Base-by-base conservation (phyloP, 2,329 filamentous ascomycete genomes). In the Diaporthe sp. region DNA sequence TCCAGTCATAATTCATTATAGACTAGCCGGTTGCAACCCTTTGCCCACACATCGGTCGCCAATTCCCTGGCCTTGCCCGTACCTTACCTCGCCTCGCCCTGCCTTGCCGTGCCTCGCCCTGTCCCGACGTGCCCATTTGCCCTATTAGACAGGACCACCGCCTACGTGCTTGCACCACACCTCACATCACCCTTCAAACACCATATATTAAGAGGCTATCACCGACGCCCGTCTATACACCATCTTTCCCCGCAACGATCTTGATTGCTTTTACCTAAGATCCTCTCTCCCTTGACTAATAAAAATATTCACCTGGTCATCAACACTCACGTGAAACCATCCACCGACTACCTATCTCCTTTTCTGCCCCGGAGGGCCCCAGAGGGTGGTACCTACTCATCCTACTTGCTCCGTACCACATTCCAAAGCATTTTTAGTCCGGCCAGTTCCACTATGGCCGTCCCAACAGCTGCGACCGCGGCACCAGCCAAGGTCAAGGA, bases 211-310 rank as follows among this genome's bases (percentile, higher is more conserved):
- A 66, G 64, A 74, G 69, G 22, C 50, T n/a, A 68, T 64, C 71
- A 70, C 71, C 33, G 30, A 45, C 19, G 54, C 25, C 25, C 67
- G 30, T 45, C 30, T 22, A 52, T 38, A 73, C 35, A 38, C 61
- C 33, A 60, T 30, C 38, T 30, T 64, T 66, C 61, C 61, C 60
- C 52, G 57, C 68, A 58, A 58, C 19, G 25, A 50, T 58, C 42
- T 55, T 30, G 40, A 61, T 71, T 72, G 70, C 72, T 74, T 73
- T 80, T 80, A 80, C 78, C 78, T 80, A 80, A 80, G 75, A 77
- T 55, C 70, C 75, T 73, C 74, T 76, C 40, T 72, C 68, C 64
- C 40, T 77, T 80, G 78, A 80, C 79, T 80, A 80, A 80, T 79
- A 80, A 79, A 79, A 77, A 64, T 64, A 58, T 71, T 60, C 68